Percentiles rank a stretch among this genome's conserved stretches.
Conservation (phyloP, 768 basidiomycete genomes). For the Russula dissimulans region DNA sequence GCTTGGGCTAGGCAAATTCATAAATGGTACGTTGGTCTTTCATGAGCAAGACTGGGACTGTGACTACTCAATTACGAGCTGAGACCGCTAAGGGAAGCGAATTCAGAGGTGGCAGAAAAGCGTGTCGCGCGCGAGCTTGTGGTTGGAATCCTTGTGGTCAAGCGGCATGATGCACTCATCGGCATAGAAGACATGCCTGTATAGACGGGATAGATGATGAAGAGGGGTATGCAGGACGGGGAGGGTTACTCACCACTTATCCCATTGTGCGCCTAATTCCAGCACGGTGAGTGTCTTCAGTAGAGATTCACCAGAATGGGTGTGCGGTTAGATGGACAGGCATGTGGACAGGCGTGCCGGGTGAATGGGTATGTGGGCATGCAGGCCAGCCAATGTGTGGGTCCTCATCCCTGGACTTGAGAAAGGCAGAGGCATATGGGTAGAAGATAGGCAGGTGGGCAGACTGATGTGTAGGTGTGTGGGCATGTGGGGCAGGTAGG, state of each 20-base stretch:
- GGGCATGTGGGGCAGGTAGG: too few relatives aligned
- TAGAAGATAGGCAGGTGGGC: too few relatives aligned
- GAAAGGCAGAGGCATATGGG: too few relatives aligned
- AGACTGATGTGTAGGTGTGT: too few relatives aligned
- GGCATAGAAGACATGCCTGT: slow-evolving; percentile 94
- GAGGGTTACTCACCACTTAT: slow-evolving; percentile 63
- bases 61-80: slow-evolving; percentile 54
- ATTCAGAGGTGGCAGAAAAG: slow-evolving; percentile 45
- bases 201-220: background rate
- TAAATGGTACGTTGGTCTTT: slow-evolving; percentile 22
- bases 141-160: slow-evolving; percentile 90
- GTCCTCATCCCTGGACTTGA: too few relatives aligned
- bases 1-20: slow-evolving; percentile 20
- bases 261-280: slow-evolving; percentile 73
- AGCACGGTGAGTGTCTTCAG: slow-evolving; percentile 74
- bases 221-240: background rate
- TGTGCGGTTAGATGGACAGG: slow-evolving; percentile 36
- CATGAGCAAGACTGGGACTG: slow-evolving; percentile 52
- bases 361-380: too few relatives aligned
- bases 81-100: slow-evolving; percentile 41
- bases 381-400: too few relatives aligned
- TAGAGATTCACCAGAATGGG: slow-evolving; percentile 87
- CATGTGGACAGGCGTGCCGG: too few relatives aligned
- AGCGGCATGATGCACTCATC: slow-evolving; percentile 95
- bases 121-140: slow-evolving; percentile 57